Evolutionary conservation across 805 yeast genomes (phyloP), one percentile per base, ranked within the genome.

Genomic region (Nakazawaea anatomiae): DNA sequence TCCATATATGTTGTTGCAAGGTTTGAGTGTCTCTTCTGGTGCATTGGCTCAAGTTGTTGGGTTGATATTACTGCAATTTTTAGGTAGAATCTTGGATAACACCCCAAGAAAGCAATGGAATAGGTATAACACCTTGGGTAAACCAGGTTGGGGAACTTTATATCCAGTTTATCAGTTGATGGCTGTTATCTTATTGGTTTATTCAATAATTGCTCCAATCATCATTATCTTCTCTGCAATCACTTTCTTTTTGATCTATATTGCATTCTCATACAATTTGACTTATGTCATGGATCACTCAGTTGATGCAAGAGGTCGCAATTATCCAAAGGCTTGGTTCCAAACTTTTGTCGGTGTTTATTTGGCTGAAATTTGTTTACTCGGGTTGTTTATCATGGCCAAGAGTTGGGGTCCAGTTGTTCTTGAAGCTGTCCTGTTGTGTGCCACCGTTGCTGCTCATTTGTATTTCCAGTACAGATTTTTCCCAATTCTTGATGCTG

Each of bases 31-130:
- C 46, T 82, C 95, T 38, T 82, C 91, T n/a, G 89, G 88, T 54
- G 71, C 82, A 35, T 67, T 94, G 48, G 75, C 88, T 53, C 97
- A 89, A 69, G 66, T 89, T 50, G 90, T 84, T 40, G 79, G 83
- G 2, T 73, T 94, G 60, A 75, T 87, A 49, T 72, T 91, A 56
- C 83, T 87, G 48, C 83, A 86, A 62, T 70, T 85, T 38, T 72
- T 91, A 53, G 88, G 94, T 32, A 72, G 72, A 56, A 53, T 89
- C 27, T 75, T 94, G 54, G 96, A 90, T 65, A 76, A 78, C 49
- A 89, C 98, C 5, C 98, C 98, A 54, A 83, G 98, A 70, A 84
- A 89, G 69, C 87, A 85, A 72, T 92, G 97, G 97, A 79, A 67
- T 54, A 82, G 96, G 61, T 79, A 68, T 63, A 80, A 80, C 64